Evolutionary conservation across 1,284 basidiomycete species (phyloP), one percentile per base, ranked within the genome.

Genomic region (Peniophora sp.): DNA sequence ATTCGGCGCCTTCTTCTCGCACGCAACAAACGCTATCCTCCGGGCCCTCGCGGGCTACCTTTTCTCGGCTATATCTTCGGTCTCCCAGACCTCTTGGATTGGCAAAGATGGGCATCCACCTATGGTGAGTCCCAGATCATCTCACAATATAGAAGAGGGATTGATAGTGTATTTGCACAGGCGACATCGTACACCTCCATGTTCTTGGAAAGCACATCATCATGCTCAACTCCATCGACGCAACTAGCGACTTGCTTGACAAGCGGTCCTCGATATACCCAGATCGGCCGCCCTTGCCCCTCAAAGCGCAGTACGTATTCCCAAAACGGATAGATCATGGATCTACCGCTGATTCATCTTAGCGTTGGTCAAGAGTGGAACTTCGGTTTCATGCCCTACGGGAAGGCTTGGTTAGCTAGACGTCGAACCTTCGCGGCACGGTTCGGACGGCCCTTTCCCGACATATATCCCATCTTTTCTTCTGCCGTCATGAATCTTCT

Each of bases 231-330:
- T 52, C 51, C 2, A 41, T 24, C 8, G 11, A 57, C 32, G 55
- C 46, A 27, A 53, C 51, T 10, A 39, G n/a, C 8, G 55, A 56
- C 20, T 49, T 58, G n/a, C 41, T 58, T 6, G 48, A 53, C 6
- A 51, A 55, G 34, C 47, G 55, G 14, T 48, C 49, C 11, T 27
- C 53, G 11, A 58, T 49, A 14, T 57, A 57, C 46, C 52, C 55
- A 27, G 51, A 51, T 24, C 47, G 55, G 22, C 56, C 52, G 18
- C 14, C 44, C 3, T n/a, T 57, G 2, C 18, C 45, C 10, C 46
- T 51, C 24, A 34, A 8, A 5, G 39, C 6, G 6, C 39, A 8
- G 39, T 41, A 6, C 6, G 39, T 41, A 17, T 15, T 32, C 27
- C n/a, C n/a, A n/a, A n/a, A n/a, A 12, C 27, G 27, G 5, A 8